Evolutionary conservation across 257 asterid genomes (phyloP).

Genomic region (Solanum verrucosum): DNA sequence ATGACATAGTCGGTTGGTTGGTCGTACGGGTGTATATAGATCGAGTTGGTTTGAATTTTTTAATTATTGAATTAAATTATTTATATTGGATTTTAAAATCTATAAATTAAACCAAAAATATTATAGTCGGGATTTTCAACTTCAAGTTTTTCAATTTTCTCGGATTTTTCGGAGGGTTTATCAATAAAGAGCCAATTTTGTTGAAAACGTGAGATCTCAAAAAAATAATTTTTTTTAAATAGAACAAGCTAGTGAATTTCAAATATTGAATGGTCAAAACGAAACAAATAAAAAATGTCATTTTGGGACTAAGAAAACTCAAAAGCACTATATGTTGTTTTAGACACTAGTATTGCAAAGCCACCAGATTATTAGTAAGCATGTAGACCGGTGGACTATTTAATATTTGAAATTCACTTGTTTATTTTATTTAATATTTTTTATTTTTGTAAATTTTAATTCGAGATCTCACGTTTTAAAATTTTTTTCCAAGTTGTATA

Average conservation of each 20-base stretch:
- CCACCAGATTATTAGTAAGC: not conserved
- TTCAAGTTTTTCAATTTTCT: too few species aligned
- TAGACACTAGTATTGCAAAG: not conserved
- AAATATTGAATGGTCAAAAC: not conserved
- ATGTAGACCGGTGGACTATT: not conserved
- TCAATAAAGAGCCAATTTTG: not conserved
- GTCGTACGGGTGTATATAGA: accelerated
- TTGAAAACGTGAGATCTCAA: not conserved
- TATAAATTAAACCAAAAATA: not conserved
- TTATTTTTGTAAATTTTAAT: too few species aligned
- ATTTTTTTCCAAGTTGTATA: too few species aligned
- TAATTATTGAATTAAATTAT: not conserved
- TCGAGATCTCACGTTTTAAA: not conserved
- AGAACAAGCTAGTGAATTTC: not conserved
- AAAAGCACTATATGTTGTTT: not conserved
- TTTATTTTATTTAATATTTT: too few species aligned
- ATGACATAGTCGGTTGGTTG: not conserved
- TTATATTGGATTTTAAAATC: not conserved
- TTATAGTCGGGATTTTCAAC: not conserved
- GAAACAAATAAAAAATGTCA: not conserved
- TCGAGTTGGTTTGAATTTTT: not conserved
- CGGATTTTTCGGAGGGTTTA: not conserved
- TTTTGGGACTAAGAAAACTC: not conserved
- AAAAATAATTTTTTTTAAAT: not conserved
- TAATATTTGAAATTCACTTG: too few species aligned